A percentile compares a stretch with the other conserved stretches of the same genome.
Conservation (phyloP, 495 filamentous ascomycete species). For the Lepraria neglecta region DNA sequence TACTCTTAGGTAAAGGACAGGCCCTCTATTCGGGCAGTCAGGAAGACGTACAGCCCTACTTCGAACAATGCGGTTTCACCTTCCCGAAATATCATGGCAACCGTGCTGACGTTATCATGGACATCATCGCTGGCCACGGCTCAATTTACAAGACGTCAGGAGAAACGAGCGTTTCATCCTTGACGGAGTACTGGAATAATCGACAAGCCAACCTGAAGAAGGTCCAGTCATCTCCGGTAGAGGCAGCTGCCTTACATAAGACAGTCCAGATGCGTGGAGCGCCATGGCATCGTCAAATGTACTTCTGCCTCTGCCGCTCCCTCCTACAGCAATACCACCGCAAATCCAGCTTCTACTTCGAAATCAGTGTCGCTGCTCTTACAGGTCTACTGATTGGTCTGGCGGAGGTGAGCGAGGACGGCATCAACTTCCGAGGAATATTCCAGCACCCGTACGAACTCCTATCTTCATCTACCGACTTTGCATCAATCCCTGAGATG, state of each 20-base stretch:
- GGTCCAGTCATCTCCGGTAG: slow-evolving; percentile 25
- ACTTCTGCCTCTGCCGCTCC: slow-evolving; percentile 42
- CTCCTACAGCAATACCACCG: slow-evolving; percentile 51
- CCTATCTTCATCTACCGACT: slow-evolving; percentile 47
- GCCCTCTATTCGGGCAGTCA: slow-evolving; percentile 39
- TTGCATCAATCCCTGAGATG: slow-evolving; percentile 42
- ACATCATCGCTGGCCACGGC: slow-evolving; percentile 47
- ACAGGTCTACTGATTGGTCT: slow-evolving; percentile 51
- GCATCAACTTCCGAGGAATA: slow-evolving; percentile 47
- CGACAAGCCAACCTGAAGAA: slow-evolving; percentile 16
- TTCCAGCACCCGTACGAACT: slow-evolving; percentile 44
- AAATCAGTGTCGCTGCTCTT: slow-evolving; percentile 45
- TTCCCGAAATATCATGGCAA: slow-evolving; percentile 39
- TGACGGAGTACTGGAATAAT: slow-evolving; percentile 37
- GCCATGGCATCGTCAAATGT: slow-evolving; percentile 41
- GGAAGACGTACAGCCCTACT: slow-evolving; percentile 36
- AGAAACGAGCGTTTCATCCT: slow-evolving; percentile 38
- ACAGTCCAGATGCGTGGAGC: slow-evolving; percentile 44
- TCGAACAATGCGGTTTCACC: slow-evolving; percentile 40
- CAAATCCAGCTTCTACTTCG: slow-evolving; percentile 43
- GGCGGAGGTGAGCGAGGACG: slow-evolving; percentile 41
- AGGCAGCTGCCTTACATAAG: slow-evolving; percentile 27
- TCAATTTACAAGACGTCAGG: slow-evolving; percentile 39
- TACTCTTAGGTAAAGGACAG: slow-evolving; percentile 42
- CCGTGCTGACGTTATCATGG: slow-evolving; percentile 43